A percentile compares a stretch with the other conserved stretches of the same genome.
phyloP scores from a whole-genome alignment of 2,329 filamentous ascomycete species.

The Samsoniella hepiali region DNA sequence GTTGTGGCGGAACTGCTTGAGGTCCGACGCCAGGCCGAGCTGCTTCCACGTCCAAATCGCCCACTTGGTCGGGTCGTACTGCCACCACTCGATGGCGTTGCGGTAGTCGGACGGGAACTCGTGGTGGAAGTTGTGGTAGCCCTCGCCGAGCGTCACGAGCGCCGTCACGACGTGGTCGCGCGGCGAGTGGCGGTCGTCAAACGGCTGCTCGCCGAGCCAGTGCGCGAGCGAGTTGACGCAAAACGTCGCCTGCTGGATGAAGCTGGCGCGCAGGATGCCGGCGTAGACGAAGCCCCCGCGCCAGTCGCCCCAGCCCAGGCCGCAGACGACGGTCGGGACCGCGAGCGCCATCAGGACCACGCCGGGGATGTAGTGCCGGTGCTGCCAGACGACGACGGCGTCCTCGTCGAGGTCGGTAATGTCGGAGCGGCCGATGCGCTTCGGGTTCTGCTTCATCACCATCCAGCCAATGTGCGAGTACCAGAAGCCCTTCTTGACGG shows the following conservation, averaged over 20 bases:
- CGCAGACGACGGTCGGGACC: constrained; percentile 72
- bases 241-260: constrained; percentile 90
- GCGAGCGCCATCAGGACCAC: constrained; percentile 73
- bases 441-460: constrained; percentile 90
- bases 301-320: constrained; percentile 79
- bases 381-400: constrained; percentile 80
- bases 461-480: constrained; percentile 84
- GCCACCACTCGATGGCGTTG: constrained; percentile 86
- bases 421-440: constrained; percentile 82
- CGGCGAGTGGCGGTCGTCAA: constrained; percentile 88
- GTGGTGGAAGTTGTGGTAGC: constrained; percentile 95
- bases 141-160: constrained; percentile 79
- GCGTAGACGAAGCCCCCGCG: constrained; percentile 79
- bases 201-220: constrained; percentile 89
- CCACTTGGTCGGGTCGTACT: constrained; percentile 93
- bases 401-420: constrained; percentile 88
- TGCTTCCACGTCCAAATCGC: constrained; percentile 81
- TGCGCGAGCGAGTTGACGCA: constrained; percentile 89
- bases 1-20: constrained; percentile 88
- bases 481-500: constrained; percentile 80
- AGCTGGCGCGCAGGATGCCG: constrained; percentile 82
- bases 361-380: constrained; percentile 79
- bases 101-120: constrained; percentile 92
- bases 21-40: constrained; percentile 76
- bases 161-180: constrained; percentile 86